These are phyloP conservation scores for Rosa persica DNA, from an alignment of 306 rosid species.

Conservation along the genomic window DNA sequence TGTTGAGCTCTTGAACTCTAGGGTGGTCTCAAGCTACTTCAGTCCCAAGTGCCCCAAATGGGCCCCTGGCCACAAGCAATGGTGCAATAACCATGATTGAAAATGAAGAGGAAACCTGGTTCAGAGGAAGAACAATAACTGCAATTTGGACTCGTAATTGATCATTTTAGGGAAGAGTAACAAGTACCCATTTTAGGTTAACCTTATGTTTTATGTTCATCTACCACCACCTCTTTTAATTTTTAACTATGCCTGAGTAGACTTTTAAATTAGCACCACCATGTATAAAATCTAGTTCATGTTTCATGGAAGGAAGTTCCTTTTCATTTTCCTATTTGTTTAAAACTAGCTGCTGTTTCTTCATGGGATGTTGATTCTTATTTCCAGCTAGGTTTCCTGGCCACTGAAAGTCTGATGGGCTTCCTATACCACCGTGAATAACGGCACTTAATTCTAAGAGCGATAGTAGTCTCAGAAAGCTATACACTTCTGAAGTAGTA, in stretches of 20 bases:
- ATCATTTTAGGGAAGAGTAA: constrained; percentile 27
- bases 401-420: constrained; percentile 39
- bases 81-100: constrained; percentile 53
- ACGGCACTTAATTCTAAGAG: constrained; percentile 19
- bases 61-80: constrained; percentile 75
- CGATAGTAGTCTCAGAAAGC: constrained; percentile 15
- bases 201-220: constrained; percentile 29
- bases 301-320: constrained; percentile 45
- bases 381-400: constrained; percentile 40
- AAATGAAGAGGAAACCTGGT: not conserved
- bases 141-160: not conserved
- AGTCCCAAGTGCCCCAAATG: constrained; percentile 90
- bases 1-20: constrained; percentile 68
- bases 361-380: constrained; percentile 40
- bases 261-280: constrained; percentile 37
- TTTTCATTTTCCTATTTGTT: constrained; percentile 2
- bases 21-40: constrained; percentile 53
- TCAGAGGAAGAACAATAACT: not conserved
- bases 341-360: constrained; percentile 9
- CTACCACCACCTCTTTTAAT: not conserved
- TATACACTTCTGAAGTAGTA: constrained; percentile 15
- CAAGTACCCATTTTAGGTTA: constrained; percentile 33
- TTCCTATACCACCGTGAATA: constrained; percentile 22
- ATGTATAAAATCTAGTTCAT: constrained; percentile 66
- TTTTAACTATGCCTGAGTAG: constrained; percentile 34